phyloP scores from a whole-genome alignment of 2,329 filamentous ascomycete genomes.

The Cladophialophora yegresii region DNA sequence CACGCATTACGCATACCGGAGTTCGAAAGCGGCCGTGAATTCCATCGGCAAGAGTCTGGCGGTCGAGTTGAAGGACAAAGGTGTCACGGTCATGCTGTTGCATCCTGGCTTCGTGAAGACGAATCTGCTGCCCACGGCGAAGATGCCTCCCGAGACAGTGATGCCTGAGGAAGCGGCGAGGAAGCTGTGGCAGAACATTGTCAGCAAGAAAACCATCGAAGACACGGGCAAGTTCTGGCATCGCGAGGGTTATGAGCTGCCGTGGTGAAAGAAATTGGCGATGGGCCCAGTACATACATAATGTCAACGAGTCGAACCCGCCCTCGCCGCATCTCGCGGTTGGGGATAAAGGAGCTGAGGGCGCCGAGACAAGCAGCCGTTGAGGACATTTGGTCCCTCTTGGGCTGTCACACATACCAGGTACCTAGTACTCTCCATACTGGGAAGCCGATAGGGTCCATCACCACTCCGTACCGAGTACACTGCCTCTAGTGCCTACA shows the following conservation, averaged over 20 bases:
- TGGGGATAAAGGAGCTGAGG: too few relatives aligned
- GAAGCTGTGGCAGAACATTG: slow-evolving; percentile 47
- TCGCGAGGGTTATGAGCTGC: slow-evolving; percentile 48
- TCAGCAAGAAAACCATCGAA: slow-evolving; percentile 45
- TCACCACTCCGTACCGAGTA: too few relatives aligned
- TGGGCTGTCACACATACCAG: too few relatives aligned
- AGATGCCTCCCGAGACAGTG: slow-evolving; percentile 43
- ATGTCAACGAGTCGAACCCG: too few relatives aligned
- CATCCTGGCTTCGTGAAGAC: slow-evolving; percentile 51
- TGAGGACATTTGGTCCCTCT: too few relatives aligned
- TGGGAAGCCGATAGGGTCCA: too few relatives aligned
- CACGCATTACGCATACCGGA: slow-evolving; percentile 49
- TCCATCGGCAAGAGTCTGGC: slow-evolving; percentile 49
- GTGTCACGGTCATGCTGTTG: slow-evolving; percentile 47
- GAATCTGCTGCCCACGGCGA: slow-evolving; percentile 38
- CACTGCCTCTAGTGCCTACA: background rate
- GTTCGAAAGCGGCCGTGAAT: slow-evolving; percentile 51
- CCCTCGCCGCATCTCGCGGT: too few relatives aligned
- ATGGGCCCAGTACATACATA: background rate
- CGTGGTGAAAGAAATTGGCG: slow-evolving; percentile 42
- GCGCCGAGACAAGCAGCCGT: too few relatives aligned
- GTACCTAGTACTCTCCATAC: too few relatives aligned
- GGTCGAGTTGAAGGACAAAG: slow-evolving; percentile 47
- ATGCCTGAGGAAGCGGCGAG: slow-evolving; percentile 49
- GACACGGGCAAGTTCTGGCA: slow-evolving; percentile 51